Evolutionary conservation across 2,329 filamentous ascomycete genomes (phyloP).

Genomic region (Remersonia thermophila): DNA sequence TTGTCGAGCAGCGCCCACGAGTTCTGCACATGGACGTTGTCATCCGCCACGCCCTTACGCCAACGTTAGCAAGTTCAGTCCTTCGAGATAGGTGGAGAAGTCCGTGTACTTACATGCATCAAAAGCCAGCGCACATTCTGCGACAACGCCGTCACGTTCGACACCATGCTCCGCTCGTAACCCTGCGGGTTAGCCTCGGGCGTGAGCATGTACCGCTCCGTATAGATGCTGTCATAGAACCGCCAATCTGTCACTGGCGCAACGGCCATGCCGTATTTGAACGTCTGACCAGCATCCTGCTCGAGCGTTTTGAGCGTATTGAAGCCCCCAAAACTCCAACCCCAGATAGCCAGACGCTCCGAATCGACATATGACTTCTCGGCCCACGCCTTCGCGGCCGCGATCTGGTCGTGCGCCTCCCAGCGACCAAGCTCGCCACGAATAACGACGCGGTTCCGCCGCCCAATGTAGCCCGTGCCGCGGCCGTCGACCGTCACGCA

Average conservation of each 20-base stretch:
- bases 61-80: too few species aligned
- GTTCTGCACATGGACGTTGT: conserved; percentile 97
- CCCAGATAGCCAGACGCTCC: conserved; percentile 83
- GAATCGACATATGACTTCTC: conserved; percentile 72
- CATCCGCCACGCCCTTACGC: conserved; percentile 63
- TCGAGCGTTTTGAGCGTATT: conserved; percentile 91
- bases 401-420: conserved; percentile 85
- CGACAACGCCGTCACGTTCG: conserved; percentile 58
- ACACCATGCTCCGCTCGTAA: conserved; percentile 64
- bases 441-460: conserved; percentile 68
- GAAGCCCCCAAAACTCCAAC: conserved; percentile 96
- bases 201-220: conserved; percentile 93
- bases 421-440: conserved; percentile 74
- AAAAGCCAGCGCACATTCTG: conserved; percentile 78
- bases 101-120: conserved; percentile 50
- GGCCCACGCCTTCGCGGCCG: conserved; percentile 74
- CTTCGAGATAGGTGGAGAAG: too few species aligned
- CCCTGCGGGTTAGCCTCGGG: conserved; percentile 70
- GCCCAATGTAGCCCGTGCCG: conserved; percentile 82
- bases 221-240: conserved; percentile 90
- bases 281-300: conserved; percentile 76
- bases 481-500: conserved; percentile 91
- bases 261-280: conserved; percentile 95
- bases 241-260: conserved; percentile 98
- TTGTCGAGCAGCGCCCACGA: conserved; percentile 77